These are phyloP conservation scores for Raffaelea deltoideospora DNA, from an alignment of 2,329 filamentous ascomycete species.

Conservation along the genomic window DNA sequence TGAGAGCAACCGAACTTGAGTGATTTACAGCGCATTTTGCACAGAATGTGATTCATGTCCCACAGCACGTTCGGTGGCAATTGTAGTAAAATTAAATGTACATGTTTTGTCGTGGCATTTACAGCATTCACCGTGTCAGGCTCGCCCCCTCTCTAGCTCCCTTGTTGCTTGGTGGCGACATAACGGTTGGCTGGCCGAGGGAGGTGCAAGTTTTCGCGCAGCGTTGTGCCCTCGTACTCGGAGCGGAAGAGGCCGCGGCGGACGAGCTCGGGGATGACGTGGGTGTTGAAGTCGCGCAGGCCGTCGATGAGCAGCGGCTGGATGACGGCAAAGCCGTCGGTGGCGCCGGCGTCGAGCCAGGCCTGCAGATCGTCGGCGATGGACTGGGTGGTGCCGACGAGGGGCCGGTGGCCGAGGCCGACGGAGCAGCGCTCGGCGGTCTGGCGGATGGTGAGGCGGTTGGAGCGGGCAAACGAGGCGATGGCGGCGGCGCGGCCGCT, in stretches of 20 bases:
- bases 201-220: slow-evolving; percentile 1
- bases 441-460: slow-evolving; percentile 2
- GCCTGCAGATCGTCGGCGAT: slow-evolving; percentile 4
- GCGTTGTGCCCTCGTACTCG: slow-evolving; percentile 2
- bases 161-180: no score
- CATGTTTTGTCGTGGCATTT: no score
- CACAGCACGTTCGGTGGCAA: no score
- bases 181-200: slow-evolving; percentile 1
- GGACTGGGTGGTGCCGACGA: slow-evolving; percentile 3
- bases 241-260: slow-evolving; percentile 2
- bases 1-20: no score
- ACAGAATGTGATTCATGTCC: no score
- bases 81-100: no score
- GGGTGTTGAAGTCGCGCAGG: slow-evolving; percentile 1
- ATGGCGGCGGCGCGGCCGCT: slow-evolving; percentile 2
- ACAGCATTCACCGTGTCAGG: no score
- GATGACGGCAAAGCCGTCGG: slow-evolving; percentile 4
- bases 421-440: slow-evolving; percentile 4
- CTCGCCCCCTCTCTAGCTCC: no score
- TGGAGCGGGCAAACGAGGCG: slow-evolving; percentile 1
- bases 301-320: slow-evolving; percentile 3
- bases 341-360: slow-evolving; percentile 2
- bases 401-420: slow-evolving; percentile 2
- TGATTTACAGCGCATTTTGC: no score
- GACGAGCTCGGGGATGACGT: slow-evolving; percentile 2